phyloP scores from a whole-genome alignment of 106 monocot species.

The Vanilla planifolia region DNA sequence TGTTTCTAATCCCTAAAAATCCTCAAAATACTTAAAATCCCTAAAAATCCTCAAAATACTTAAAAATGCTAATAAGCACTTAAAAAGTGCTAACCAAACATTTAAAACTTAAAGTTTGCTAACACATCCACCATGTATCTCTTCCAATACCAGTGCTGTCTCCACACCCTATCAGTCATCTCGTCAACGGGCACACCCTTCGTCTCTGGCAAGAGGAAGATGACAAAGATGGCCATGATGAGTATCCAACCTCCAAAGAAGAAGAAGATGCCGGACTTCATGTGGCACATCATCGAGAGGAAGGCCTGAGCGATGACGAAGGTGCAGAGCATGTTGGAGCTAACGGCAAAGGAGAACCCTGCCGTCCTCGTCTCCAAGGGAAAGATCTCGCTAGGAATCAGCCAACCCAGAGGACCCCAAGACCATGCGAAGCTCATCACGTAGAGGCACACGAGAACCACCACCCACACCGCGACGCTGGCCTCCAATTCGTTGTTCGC shows the following conservation, averaged over 20 bases:
- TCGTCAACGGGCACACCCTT: slow-evolving; percentile 18
- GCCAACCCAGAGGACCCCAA: slow-evolving; percentile 7
- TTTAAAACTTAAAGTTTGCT: too few relatives aligned
- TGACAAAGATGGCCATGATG: slow-evolving; percentile 5
- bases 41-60: too few relatives aligned
- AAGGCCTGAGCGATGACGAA: slow-evolving; percentile 14
- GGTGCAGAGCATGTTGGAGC: slow-evolving; percentile 14
- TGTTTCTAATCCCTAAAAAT: too few relatives aligned
- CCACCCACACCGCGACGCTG: not conserved
- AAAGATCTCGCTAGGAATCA: slow-evolving; percentile 18
- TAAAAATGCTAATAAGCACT: too few relatives aligned
- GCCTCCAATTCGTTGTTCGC: not conserved
- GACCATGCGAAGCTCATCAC: slow-evolving; percentile 19
- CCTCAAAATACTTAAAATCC: too few relatives aligned
- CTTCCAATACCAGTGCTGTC: slow-evolving; percentile 17
- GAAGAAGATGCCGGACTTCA: slow-evolving; percentile 13
- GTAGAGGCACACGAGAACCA: slow-evolving; percentile 10
- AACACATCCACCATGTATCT: not conserved
- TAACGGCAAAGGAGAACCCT: slow-evolving; percentile 5
- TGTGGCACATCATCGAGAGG: slow-evolving; percentile 12
- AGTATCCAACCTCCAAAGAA: slow-evolving; percentile 10
- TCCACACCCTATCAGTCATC: slow-evolving; percentile 15
- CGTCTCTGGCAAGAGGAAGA: slow-evolving; percentile 16
- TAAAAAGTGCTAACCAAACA: too few relatives aligned
- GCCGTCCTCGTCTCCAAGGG: slow-evolving; percentile 19